Base-by-base conservation (phyloP, 306 rosid genomes). In the Glycine tomentella region DNA sequence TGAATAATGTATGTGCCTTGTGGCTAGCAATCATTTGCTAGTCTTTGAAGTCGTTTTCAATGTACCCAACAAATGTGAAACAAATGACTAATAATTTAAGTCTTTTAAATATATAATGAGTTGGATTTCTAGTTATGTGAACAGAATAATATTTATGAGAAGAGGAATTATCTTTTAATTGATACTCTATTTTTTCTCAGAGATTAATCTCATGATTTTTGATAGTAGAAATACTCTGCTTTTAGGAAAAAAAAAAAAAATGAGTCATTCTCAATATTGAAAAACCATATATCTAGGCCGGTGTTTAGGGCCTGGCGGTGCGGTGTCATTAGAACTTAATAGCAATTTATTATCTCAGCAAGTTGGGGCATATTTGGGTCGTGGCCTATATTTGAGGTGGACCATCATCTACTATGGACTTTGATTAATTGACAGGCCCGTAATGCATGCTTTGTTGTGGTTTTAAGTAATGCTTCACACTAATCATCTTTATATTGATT, bases 211-310 rank as follows among this genome's bases (percentile, higher is more conserved):
- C 2, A 1, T 25, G 31, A 25, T 1, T 25, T 20, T 20, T 20
- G 1, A 0, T 1, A 20, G 31, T 2, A 25, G 31, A 25, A 25
- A 25, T 1, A 25, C 31, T 25, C 1, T 1, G 31, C 31, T 25
- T 25, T 25, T 25, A 25, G 31, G 31, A 2, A 25, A 2, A 1
- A 25, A 25, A 2, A 25, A 25, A 25, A 25, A 25, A 20, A 20
- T 0, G 1, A 25, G 31, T 25, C 31, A 25, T 25, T 53, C 74
- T 55, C 33, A 36, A 34, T 79, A 85, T 57, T 64, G 86, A 53
- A 84, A 80, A 86, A 69, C 3, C 58, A 51, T 50, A 72, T 40
- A 11, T 81, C 31, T 25, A 84, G 90, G 88, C 86, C 86, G 86
- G 88, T 87, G 84, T 66, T 71, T 69, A 79, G 80, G 50, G 72